Evolutionary conservation across 768 basidiomycete species (phyloP).

Genomic region (Agaricus sinodeliciosus): DNA sequence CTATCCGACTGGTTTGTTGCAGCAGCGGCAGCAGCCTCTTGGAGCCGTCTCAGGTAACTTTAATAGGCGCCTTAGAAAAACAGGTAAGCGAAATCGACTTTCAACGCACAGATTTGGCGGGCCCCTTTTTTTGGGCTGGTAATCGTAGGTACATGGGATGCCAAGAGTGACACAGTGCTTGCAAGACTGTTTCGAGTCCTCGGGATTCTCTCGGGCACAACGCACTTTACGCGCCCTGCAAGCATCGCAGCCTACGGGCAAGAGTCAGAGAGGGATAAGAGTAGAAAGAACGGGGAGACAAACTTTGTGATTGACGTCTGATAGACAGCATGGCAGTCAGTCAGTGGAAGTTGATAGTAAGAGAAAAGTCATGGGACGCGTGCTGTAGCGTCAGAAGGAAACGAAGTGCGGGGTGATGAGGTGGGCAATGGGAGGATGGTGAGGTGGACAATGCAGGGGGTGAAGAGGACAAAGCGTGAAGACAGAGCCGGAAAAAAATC

Average conservation of each 20-base stretch:
- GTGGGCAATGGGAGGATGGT: slow-evolving; percentile 18
- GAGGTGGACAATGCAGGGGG: slow-evolving; percentile 25
- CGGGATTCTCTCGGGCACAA: slow-evolving; percentile 73
- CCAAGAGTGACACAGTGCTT: slow-evolving; percentile 81
- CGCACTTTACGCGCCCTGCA: slow-evolving; percentile 84
- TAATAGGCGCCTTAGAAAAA: slow-evolving; percentile 7
- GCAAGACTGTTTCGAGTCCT: slow-evolving; percentile 74
- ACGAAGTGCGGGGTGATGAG: slow-evolving; percentile 25
- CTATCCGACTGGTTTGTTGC: slow-evolving; percentile 30
- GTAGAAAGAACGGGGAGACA: slow-evolving; percentile 20
- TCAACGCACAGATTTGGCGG: slow-evolving; percentile 79
- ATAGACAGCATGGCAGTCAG: slow-evolving; percentile 20
- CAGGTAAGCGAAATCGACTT: not conserved
- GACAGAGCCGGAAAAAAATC: slow-evolving; percentile 51
- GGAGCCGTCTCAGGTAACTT: slow-evolving; percentile 74
- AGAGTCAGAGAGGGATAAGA: slow-evolving; percentile 11
- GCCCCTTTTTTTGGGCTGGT: slow-evolving; percentile 90
- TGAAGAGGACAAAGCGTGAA: slow-evolving; percentile 25
- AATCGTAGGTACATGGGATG: slow-evolving; percentile 85
- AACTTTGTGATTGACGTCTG: slow-evolving; percentile 85
- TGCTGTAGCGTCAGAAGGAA: slow-evolving; percentile 15
- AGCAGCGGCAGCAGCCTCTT: slow-evolving; percentile 66
- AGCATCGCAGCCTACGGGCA: slow-evolving; percentile 67
- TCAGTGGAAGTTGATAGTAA: slow-evolving; percentile 28
- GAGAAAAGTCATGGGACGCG: slow-evolving; percentile 18